A percentile compares a stretch with the other conserved stretches of the same genome.
These are phyloP conservation scores for Pleurotus tuoliensis DNA, from an alignment of 768 basidiomycete species.

Conservation along the genomic window DNA sequence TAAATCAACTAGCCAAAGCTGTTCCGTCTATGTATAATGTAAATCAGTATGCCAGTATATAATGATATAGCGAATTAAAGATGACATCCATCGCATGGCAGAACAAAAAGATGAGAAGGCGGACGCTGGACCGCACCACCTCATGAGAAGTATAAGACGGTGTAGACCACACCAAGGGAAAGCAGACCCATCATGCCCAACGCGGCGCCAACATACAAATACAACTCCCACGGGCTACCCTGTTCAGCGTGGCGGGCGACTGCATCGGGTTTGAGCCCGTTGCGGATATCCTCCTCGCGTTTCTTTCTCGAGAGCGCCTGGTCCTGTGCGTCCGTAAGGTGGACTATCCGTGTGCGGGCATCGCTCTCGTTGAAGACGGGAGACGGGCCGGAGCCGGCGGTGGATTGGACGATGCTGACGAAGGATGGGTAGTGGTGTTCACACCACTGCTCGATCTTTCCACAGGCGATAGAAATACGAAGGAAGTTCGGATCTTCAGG, in stretches of 20 bases:
- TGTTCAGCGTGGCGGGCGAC: slow-evolving; percentile 10
- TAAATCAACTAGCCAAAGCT: no score
- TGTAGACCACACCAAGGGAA: background rate
- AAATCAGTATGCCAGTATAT: no score
- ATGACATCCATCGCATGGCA: no score
- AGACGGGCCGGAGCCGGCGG: slow-evolving; percentile 11
- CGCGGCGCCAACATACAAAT: slow-evolving; percentile 24
- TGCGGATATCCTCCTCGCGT: slow-evolving; percentile 24
- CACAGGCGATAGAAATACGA: slow-evolving; percentile 76
- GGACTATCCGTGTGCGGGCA: slow-evolving; percentile 50
- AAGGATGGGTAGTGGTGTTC: slow-evolving; percentile 95
- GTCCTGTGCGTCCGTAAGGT: slow-evolving; percentile 40
- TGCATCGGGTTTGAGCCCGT: slow-evolving; percentile 7
- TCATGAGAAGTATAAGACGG: slow-evolving; percentile 3
- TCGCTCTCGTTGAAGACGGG: slow-evolving; percentile 45
- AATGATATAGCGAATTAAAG: no score
- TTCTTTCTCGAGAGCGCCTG: slow-evolving; percentile 26
- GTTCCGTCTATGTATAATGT: no score
- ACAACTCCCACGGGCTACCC: slow-evolving; percentile 18
- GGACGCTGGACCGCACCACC: no score
- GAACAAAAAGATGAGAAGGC: no score
- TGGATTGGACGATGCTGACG: slow-evolving; percentile 39
- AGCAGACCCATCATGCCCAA: slow-evolving; percentile 3
- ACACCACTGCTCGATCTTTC: slow-evolving; percentile 93
- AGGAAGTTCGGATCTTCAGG: slow-evolving; percentile 88